phyloP scores from a whole-genome alignment of 1,139 yeast genomes.

The Candida sp. region DNA sequence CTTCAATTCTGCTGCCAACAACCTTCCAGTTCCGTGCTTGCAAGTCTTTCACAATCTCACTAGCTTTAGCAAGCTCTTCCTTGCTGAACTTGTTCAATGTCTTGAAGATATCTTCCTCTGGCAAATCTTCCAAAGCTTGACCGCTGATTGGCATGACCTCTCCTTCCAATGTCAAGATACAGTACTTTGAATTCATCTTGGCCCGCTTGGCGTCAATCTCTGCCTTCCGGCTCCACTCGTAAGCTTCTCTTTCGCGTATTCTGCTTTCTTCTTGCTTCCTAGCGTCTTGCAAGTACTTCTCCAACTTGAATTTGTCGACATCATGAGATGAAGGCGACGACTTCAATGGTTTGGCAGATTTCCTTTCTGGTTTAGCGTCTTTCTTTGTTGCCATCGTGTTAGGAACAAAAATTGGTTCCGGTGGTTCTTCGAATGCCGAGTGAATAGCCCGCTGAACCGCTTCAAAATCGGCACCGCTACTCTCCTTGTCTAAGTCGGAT shows the following conservation, averaged over 20 bases:
- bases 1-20: slow-evolving; percentile 31
- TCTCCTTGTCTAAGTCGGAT: slow-evolving; percentile 15
- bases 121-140: slow-evolving; percentile 43
- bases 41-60: slow-evolving; percentile 20
- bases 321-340: slow-evolving; percentile 1
- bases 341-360: not conserved
- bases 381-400: not conserved
- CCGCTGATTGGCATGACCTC: slow-evolving; percentile 37
- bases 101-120: slow-evolving; percentile 48
- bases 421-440: slow-evolving; percentile 7
- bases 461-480: slow-evolving; percentile 10
- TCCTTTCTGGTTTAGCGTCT: not conserved
- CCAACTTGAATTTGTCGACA: slow-evolving; percentile 24
- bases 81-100: slow-evolving; percentile 44
- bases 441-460: slow-evolving; percentile 7
- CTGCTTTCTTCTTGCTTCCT: slow-evolving; percentile 46
- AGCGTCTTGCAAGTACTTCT: slow-evolving; percentile 47
- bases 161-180: slow-evolving; percentile 51
- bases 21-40: slow-evolving; percentile 40
- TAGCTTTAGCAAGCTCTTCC: slow-evolving; percentile 21
- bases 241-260: slow-evolving; percentile 55
- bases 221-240: slow-evolving; percentile 52
- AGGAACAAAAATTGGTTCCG: slow-evolving; percentile 2
- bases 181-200: slow-evolving; percentile 32
- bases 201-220: slow-evolving; percentile 37